Percentiles rank a stretch among this genome's conserved stretches.
Evolutionary conservation across 495 filamentous ascomycete species (phyloP).

Genomic region (Chaetomium tenue): DNA sequence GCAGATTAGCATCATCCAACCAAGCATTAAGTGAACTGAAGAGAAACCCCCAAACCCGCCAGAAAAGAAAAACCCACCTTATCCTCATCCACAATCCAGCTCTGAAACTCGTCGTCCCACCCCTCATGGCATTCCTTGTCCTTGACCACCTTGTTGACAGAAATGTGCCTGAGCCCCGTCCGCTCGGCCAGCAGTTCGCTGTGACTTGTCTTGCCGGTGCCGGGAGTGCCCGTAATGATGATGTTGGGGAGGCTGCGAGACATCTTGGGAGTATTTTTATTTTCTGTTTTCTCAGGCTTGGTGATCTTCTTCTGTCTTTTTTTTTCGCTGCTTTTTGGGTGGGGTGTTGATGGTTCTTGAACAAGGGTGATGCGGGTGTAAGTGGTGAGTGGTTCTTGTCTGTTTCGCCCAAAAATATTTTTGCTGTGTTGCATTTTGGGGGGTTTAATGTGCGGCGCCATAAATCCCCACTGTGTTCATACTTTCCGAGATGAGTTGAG

Average conservation of each 20-base stretch:
- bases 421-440: constrained; percentile 10
- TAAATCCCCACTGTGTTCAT: constrained; percentile 19
- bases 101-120: constrained; percentile 78
- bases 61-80: constrained; percentile 57
- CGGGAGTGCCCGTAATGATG: constrained; percentile 92
- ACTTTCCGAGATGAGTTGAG: no score
- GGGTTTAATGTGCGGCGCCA: constrained; percentile 12
- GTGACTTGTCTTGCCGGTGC: constrained; percentile 91
- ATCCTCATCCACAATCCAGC: constrained; percentile 95
- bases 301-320: neutral
- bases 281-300: neutral
- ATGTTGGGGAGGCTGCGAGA: constrained; percentile 74
- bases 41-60: constrained; percentile 6
- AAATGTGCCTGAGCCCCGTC: constrained; percentile 67
- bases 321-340: neutral
- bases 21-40: no score
- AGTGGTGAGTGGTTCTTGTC: constrained; percentile 1
- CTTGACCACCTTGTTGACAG: constrained; percentile 89
- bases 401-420: constrained; percentile 19
- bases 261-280: constrained; percentile 39
- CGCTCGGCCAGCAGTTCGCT: constrained; percentile 70
- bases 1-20: neutral
- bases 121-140: constrained; percentile 77
- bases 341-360: neutral
- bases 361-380: constrained; percentile 1